Evolutionary conservation across 192 early-diverging fungal genomes (phyloP).

Genomic region (Umbelopsis vinacea): DNA sequence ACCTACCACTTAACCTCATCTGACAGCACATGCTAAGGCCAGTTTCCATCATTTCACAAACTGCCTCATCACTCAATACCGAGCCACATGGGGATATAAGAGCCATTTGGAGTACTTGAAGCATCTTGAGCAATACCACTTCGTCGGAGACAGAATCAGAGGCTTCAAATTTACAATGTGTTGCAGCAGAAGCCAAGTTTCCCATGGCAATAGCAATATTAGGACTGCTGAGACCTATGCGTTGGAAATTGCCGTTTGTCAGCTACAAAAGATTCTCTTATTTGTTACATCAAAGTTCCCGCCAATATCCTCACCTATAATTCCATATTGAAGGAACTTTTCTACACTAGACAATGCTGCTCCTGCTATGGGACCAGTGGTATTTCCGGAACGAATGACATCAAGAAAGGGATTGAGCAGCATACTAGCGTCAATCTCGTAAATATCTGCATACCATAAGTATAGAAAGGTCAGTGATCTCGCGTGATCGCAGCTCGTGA

Average conservation of each 20-base stretch:
- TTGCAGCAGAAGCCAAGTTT: constrained; percentile 78
- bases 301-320: constrained; percentile 55
- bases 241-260: background rate
- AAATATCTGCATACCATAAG: constrained; percentile 50
- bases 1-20: constrained; percentile 77
- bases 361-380: constrained; percentile 92
- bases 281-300: background rate
- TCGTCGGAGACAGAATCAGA: constrained; percentile 94
- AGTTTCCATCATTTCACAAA: constrained; percentile 98
- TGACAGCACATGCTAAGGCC: constrained; percentile 98
- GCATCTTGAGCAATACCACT: constrained; percentile 88
- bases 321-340: constrained; percentile 84
- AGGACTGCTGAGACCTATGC: constrained; percentile 49
- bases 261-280: background rate
- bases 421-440: constrained; percentile 64
- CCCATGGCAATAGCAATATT: constrained; percentile 73
- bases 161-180: constrained; percentile 96
- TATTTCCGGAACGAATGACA: constrained; percentile 90
- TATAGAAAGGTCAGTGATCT: background rate
- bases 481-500: background rate
- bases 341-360: constrained; percentile 89
- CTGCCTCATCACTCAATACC: constrained; percentile 83
- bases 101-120: constrained; percentile 79
- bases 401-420: constrained; percentile 93
- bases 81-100: constrained; percentile 72